Base-by-base conservation (phyloP, 2,329 filamentous ascomycete genomes). In the Diplodia intermedia region DNA sequence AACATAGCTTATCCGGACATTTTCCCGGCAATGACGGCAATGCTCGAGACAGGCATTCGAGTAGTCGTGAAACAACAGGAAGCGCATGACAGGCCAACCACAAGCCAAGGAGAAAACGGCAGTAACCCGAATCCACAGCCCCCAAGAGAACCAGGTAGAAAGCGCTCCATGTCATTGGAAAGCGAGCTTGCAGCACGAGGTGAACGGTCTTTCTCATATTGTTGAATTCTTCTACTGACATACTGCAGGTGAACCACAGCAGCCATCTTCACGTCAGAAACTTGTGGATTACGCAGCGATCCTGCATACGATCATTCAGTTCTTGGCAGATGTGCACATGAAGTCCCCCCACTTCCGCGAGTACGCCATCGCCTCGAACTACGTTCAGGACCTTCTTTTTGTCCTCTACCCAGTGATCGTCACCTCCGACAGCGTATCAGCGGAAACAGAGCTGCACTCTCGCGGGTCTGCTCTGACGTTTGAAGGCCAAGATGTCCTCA, bases 361-460 rank as follows among this genome's bases (percentile, higher is more conserved):
- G 54, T 97, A 96, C 77, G 88, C 92, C 0, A 80, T 90, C 12
- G 86, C 86, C 0, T 96, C 94, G 0, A 90, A 91, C 54, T 98
- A 97, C 78, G 83, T 94, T 1, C 89, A 94, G 69, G 84, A 93
- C 56, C 82, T 99, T 4, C 84, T 97, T 0, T 87, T 88, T 43
- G 90, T 93, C 14, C 82, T 98, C 2, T 99, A 95, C 75, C 94
- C 95, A 1, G 88, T 95, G 20, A 86, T 97, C 61, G 93, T 97
- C 31, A 94, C 92, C 72, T 90, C 92, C 14, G 93, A 97, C 78
- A 86, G 89, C 26, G 90, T 97, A 49, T 90, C 88, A 66, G 89
- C 95, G 0, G 91, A 95, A 73, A 91, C 89, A 0, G 95, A 99
- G 77, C 81, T 98, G n/a, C 89, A 93, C 73, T 94, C 93, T 18